Evolutionary conservation across 192 early-diverging fungal genomes (phyloP), one percentile per base, ranked within the genome.

Genomic region (Podila clonocystis): DNA sequence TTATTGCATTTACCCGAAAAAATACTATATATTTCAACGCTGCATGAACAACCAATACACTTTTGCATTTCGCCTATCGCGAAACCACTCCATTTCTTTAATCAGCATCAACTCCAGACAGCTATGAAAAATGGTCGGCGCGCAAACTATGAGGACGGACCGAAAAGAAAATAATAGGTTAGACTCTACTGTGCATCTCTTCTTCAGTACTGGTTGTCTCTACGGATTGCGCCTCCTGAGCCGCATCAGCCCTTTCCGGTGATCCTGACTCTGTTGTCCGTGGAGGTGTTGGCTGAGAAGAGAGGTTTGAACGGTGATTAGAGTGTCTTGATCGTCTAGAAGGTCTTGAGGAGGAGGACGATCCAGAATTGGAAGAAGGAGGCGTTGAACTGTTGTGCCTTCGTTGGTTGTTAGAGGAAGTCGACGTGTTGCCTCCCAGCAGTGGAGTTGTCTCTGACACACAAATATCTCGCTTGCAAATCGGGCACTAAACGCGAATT

Each of bases 391-490:
- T 24, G 31, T 57, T 63, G 24, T 55, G 29, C 15, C 48, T 52
- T 31, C 41, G 28, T 52, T 19, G 22, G 17, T 24, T 26, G 38
- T 9, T 13, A 38, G n/a, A 13, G 6, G 38, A 15, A 0, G 31
- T 13, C 13, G 48, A 50, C 22, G 4, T 62, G 7, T 13, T 52
- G 58, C 38, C 48, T 0, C 28, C 45, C n/a, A 83, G 67, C 24
- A 84, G 50, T 7, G 76, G 83, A 9, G 83, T 84, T 41, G 73
- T 69, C 68, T 85, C 83, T 15, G 73, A 82, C 29, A 71, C 59
- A 57, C 83, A 76, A 22, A 85, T 77, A 63, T 85, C 83, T 12
- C 83, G 73, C 70, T 85, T 85, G 55, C 83, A 85, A 33, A 85
- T 85, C 11, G 83, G 83, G 52, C 83, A 85, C 83, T 85, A 61